These are phyloP conservation scores for Tausonia pullulans DNA, from an alignment of 1,284 basidiomycete genomes.

Conservation along the genomic window DNA sequence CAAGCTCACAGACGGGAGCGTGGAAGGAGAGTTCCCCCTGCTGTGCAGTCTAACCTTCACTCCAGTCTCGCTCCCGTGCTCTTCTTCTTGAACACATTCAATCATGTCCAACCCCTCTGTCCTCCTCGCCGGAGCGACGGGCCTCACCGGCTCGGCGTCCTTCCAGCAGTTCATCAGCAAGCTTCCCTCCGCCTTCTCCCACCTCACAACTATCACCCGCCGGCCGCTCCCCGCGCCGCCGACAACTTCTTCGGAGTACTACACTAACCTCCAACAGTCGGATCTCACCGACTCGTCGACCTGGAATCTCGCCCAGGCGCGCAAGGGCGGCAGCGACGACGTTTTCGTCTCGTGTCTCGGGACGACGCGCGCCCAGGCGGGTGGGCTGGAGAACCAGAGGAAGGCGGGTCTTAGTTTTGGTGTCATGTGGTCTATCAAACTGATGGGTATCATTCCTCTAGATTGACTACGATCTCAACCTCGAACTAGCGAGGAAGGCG, in stretches of 20 bases:
- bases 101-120: slow-evolving; percentile 13
- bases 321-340: neutral
- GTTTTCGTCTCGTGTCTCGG: slow-evolving; percentile 30
- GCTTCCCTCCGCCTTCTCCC: slow-evolving; percentile 20
- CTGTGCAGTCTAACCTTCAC: too few relatives aligned
- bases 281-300: slow-evolving; percentile 2
- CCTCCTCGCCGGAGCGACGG: slow-evolving; percentile 31
- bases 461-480: slow-evolving; percentile 30
- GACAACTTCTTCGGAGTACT: slow-evolving; percentile 6
- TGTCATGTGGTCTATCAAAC: too few relatives aligned
- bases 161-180: neutral
- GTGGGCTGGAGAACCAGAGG: slow-evolving; percentile 24
- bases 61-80: neutral
- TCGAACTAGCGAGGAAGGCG: slow-evolving; percentile 27
- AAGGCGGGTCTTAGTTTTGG: slow-evolving; percentile 1
- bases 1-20: too few relatives aligned
- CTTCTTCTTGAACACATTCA: neutral
- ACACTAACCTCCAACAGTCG: slow-evolving; percentile 22
- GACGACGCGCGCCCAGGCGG: slow-evolving; percentile 28
- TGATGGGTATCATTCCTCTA: too few relatives aligned
- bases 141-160: slow-evolving; percentile 24
- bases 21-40: too few relatives aligned
- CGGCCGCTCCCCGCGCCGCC: slow-evolving; percentile 18
- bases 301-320: neutral
- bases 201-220: slow-evolving; percentile 29